Conservation (phyloP, 2,329 filamentous ascomycete species). For the Hypoxylon sp. region DNA sequence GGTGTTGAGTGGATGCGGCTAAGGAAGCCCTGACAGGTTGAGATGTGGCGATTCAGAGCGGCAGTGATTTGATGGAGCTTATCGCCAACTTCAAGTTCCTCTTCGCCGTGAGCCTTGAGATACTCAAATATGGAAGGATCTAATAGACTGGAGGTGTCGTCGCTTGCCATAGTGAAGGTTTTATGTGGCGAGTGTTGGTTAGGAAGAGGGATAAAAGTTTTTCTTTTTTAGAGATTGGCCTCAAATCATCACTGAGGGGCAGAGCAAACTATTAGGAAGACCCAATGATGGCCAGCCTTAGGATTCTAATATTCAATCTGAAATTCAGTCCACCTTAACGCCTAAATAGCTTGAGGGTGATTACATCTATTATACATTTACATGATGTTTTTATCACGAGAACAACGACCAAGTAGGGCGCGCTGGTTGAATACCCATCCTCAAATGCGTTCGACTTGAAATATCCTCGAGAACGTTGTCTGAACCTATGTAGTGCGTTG, state of each 20-base stretch:
- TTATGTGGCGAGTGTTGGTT: background rate
- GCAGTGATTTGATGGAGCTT: constrained; percentile 86
- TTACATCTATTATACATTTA: background rate
- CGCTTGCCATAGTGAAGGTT: constrained; percentile 48
- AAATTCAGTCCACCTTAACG: background rate
- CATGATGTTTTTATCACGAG: background rate
- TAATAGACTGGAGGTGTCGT: constrained; percentile 67
- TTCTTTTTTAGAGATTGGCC: background rate
- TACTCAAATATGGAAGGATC: constrained; percentile 88
- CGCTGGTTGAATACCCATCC: no score
- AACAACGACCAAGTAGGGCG: background rate
- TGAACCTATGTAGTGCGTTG: no score
- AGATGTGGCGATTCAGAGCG: constrained; percentile 85
- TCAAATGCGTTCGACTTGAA: no score
- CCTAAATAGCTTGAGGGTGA: background rate
- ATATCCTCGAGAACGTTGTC: no score
- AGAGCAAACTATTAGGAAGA: constrained; percentile 6
- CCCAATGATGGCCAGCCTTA: constrained; percentile 2
- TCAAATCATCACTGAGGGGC: constrained; percentile 24
- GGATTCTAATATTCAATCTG: background rate
- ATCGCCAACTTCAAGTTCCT: constrained; percentile 86
- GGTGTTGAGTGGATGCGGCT: constrained; percentile 93
- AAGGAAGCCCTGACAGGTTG: constrained; percentile 84
- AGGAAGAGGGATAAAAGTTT: background rate
- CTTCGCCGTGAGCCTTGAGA: constrained; percentile 90